Percentiles rank a stretch among this genome's conserved stretches.
These are phyloP conservation scores for Xylariaceae sp. DNA, from an alignment of 2,329 filamentous ascomycete genomes.

Conservation along the genomic window DNA sequence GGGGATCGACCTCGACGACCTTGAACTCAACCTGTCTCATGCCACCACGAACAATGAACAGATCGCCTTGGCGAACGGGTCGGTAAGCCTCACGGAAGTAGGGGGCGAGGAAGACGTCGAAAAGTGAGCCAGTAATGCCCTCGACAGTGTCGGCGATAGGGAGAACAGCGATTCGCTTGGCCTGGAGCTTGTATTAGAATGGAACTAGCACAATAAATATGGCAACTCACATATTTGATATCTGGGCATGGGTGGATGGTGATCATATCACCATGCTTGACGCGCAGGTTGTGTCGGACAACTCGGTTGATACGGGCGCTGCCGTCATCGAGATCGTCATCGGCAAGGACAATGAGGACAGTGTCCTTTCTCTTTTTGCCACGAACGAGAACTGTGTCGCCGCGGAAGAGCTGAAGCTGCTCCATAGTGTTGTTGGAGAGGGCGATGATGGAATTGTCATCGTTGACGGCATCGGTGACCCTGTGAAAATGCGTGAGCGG, in stretches of 20 bases:
- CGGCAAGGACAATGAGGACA: conserved; percentile 92
- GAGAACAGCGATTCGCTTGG: conserved; percentile 97
- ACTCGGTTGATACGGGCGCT: conserved; percentile 97
- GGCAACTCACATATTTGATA: conserved; percentile 94
- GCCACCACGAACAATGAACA: conserved; percentile 94
- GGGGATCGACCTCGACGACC: conserved; percentile 96
- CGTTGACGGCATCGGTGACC: conserved; percentile 96
- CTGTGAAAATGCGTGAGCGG: conserved; percentile 43
- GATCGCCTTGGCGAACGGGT: conserved; percentile 92
- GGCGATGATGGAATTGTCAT: conserved; percentile 99
- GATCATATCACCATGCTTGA: conserved; percentile 97
- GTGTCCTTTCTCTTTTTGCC: conserved; percentile 99
- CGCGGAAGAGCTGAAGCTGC: conserved; percentile 94
- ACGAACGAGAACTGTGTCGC: conserved; percentile 95
- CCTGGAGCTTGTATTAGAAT: conserved; percentile 39
- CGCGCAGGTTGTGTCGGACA: conserved; percentile 94
- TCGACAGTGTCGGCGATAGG: conserved; percentile 98
- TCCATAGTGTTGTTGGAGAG: conserved; percentile 99
- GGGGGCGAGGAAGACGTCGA: conserved; percentile 97
- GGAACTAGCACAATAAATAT: neutral
- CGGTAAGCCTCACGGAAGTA: conserved; percentile 99
- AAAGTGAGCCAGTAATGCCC: conserved; percentile 93
- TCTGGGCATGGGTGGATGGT: conserved; percentile 97
- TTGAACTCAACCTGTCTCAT: conserved; percentile 99
- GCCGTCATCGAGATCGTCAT: conserved; percentile 97